Percentiles rank a stretch among this genome's conserved stretches.
Evolutionary conservation across 169 alveolate genomes (phyloP).

Genomic region (Eimeria praecox): DNA sequence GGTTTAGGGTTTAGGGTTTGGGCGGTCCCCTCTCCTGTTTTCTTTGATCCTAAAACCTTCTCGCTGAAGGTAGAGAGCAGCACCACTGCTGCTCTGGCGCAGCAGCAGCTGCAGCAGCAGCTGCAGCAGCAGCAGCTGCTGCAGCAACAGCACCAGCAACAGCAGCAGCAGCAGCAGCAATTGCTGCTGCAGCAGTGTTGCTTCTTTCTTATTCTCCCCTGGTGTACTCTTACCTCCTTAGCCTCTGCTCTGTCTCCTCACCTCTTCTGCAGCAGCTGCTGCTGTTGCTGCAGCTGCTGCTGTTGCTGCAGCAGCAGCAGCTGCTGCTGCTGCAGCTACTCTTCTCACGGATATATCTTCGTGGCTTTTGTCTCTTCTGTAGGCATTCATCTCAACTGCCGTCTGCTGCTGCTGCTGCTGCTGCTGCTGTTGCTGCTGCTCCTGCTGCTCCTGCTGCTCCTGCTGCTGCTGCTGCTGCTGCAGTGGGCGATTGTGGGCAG

Average conservation of each 20-base stretch:
- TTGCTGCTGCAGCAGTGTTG: not conserved
- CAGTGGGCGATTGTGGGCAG: not conserved
- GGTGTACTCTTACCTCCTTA: not conserved
- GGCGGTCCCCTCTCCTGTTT: not conserved
- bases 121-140: not conserved
- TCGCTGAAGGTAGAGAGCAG: too few relatives aligned
- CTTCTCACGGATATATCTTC: not conserved
- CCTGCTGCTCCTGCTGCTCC: conserved; percentile 25
- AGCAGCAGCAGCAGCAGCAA: not conserved
- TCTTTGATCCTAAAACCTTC: not conserved
- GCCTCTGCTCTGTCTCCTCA: conserved; percentile 48
- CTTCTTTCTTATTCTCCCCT: not conserved
- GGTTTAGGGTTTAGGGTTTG: not conserved
- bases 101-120: too few relatives aligned
- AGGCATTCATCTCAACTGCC: not conserved
- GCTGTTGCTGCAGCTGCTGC: not conserved
- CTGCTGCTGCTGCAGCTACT: not conserved
- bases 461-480: not conserved
- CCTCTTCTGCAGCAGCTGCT: conserved; percentile 39
- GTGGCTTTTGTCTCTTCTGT: not conserved
- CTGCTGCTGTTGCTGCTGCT: conserved; percentile 51
- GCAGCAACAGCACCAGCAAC: not conserved
- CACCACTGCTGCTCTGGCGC: too few relatives aligned
- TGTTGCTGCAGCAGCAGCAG: not conserved
- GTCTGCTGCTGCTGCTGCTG: not conserved